Conservation (phyloP, 345 rosid species). For the Brassica napus region DNA sequence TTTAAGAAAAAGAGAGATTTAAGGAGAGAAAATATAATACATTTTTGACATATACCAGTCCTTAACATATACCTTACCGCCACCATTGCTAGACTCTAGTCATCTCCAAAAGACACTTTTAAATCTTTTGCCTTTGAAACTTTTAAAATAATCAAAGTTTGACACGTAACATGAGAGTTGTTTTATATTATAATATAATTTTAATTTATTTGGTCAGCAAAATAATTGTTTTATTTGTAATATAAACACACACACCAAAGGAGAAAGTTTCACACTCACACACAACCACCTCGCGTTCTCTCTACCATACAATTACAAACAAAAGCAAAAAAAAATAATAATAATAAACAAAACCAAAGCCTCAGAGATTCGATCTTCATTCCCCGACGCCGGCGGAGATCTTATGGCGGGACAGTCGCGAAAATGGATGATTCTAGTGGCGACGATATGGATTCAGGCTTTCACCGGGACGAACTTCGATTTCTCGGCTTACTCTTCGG, state of each 20-base stretch:
- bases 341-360: neutral
- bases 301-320: constrained; percentile 18
- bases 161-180: neutral
- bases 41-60: neutral
- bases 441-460: constrained; percentile 92
- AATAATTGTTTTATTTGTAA: neutral
- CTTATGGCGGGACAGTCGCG: constrained; percentile 76
- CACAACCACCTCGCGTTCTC: constrained; percentile 20
- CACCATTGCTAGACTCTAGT: neutral
- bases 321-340: neutral
- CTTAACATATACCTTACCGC: neutral
- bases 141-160: neutral
- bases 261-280: constrained; percentile 17
- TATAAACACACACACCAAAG: constrained; percentile 3
- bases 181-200: neutral
- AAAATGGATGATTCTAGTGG: constrained; percentile 95
- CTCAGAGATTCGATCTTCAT: neutral
- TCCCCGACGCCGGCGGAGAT: neutral
- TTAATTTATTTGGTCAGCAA: neutral
- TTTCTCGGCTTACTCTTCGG: constrained; percentile 36
- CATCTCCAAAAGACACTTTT: neutral
- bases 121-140: neutral
- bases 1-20: neutral
- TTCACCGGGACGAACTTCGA: constrained; percentile 97
- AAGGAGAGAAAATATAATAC: neutral